A percentile compares a stretch with the other conserved stretches of the same genome.
Evolutionary conservation across 164 flowering plant genomes (phyloP).

Genomic region (Cinnamomum chago): DNA sequence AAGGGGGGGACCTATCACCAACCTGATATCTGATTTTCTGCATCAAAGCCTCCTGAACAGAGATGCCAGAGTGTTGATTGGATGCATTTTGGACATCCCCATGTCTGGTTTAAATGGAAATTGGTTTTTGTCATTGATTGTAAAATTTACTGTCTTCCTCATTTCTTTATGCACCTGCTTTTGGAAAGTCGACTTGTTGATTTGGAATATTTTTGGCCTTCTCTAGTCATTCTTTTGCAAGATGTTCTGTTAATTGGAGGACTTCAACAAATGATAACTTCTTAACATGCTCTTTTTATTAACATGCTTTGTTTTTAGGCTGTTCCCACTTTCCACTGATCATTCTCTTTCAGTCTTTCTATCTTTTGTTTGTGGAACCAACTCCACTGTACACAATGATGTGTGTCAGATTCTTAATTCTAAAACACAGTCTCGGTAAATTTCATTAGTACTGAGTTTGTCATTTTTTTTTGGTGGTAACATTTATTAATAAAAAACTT

Average conservation of each 20-base stretch:
- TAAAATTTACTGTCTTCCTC: not conserved
- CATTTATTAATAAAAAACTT: no score
- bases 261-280: not conserved
- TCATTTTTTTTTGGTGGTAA: no score
- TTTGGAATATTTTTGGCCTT: not conserved
- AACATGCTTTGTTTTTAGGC: not conserved
- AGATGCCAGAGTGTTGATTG: no score
- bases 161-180: not conserved
- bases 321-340: no score
- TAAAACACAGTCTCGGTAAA: no score
- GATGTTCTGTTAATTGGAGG: not conserved
- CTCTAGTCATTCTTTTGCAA: not conserved
- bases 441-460: no score
- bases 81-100: not conserved
- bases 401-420: not conserved
- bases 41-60: no score
- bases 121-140: not conserved
- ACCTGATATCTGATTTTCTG: no score
- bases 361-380: not conserved
- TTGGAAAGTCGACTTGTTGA: not conserved
- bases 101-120: not conserved
- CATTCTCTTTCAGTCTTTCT: no score
- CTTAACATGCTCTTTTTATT: no score
- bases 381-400: not conserved
- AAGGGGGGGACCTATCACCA: no score